Evolutionary conservation across 495 filamentous ascomycete species (phyloP).

Genomic region (Talaromyces stipitatus): DNA sequence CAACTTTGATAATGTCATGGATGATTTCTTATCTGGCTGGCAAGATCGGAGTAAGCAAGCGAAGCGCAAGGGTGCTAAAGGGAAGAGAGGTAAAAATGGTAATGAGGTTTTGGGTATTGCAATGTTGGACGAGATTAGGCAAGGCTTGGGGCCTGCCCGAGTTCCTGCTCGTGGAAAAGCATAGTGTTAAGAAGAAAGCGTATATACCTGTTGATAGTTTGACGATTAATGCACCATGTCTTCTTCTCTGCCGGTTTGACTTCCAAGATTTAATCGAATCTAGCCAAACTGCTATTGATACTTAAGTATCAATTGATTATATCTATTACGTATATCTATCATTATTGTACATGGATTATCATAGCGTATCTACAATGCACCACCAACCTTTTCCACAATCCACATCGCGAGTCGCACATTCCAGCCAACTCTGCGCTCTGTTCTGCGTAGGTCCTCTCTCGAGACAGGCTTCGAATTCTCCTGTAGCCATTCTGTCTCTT

Average conservation of each 20-base stretch:
- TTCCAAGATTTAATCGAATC: background rate
- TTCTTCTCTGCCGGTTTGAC: background rate
- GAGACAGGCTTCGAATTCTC: slow-evolving; percentile 58
- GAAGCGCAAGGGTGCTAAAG: slow-evolving; percentile 48
- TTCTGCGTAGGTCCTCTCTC: slow-evolving; percentile 66
- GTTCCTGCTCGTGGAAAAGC: slow-evolving; percentile 16
- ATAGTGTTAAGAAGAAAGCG: background rate
- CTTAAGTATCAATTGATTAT: background rate
- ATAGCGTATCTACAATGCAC: slow-evolving; percentile 44
- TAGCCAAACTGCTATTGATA: background rate
- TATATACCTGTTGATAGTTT: slow-evolving; percentile 4
- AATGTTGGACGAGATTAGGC: slow-evolving; percentile 85
- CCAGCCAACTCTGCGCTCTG: slow-evolving; percentile 75
- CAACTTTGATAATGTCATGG: slow-evolving; percentile 84
- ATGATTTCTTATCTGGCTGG: slow-evolving; percentile 77
- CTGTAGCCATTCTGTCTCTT: slow-evolving; percentile 73
- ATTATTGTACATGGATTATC: background rate
- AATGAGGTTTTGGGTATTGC: slow-evolving; percentile 72
- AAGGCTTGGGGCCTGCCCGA: slow-evolving; percentile 68
- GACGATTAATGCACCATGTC: background rate
- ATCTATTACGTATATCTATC: background rate
- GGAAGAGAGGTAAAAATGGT: slow-evolving; percentile 71
- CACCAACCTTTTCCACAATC: slow-evolving; percentile 69
- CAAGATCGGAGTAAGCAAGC: slow-evolving; percentile 55
- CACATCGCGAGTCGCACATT: slow-evolving; percentile 86